These are phyloP conservation scores for Penicillium angulare DNA, from an alignment of 495 filamentous ascomycete species.

Conservation along the genomic window DNA sequence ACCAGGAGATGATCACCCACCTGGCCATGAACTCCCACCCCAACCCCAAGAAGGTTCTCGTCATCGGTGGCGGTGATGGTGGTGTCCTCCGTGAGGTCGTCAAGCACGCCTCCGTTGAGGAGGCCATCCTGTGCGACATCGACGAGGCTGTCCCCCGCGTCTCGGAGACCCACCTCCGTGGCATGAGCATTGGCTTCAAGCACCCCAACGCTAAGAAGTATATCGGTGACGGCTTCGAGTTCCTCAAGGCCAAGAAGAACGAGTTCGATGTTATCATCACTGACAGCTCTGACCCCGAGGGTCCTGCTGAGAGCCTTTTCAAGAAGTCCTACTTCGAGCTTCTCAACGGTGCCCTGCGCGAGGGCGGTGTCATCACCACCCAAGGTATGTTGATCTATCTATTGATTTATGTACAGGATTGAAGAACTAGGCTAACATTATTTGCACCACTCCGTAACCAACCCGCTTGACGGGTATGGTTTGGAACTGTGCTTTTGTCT, in stretches of 20 bases:
- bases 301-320: conserved; percentile 93
- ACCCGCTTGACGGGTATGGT: conserved; percentile 37
- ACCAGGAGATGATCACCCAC: conserved; percentile 99
- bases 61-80: conserved; percentile 96
- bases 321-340: conserved; percentile 99
- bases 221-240: conserved; percentile 97
- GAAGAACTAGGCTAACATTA: conserved; percentile 28
- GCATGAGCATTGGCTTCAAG: conserved; percentile 89
- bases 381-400: conserved; percentile 96
- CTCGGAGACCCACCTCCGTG: conserved; percentile 95
- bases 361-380: conserved; percentile 98
- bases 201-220: conserved; percentile 89
- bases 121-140: conserved; percentile 96
- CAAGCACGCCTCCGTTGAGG: conserved; percentile 92
- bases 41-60: conserved; percentile 94
- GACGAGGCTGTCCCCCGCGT: conserved; percentile 99
- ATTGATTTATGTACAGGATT: background rate
- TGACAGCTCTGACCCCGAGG: conserved; percentile 95
- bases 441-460: conserved; percentile 33
- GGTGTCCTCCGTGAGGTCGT: conserved; percentile 97
- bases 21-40: conserved; percentile 98
- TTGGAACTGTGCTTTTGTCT: conserved; percentile 25
- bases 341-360: conserved; percentile 78
- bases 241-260: conserved; percentile 87
- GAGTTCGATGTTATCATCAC: conserved; percentile 99